Conservation (phyloP, 306 rosid genomes). For the Cicer cuneatum region DNA sequence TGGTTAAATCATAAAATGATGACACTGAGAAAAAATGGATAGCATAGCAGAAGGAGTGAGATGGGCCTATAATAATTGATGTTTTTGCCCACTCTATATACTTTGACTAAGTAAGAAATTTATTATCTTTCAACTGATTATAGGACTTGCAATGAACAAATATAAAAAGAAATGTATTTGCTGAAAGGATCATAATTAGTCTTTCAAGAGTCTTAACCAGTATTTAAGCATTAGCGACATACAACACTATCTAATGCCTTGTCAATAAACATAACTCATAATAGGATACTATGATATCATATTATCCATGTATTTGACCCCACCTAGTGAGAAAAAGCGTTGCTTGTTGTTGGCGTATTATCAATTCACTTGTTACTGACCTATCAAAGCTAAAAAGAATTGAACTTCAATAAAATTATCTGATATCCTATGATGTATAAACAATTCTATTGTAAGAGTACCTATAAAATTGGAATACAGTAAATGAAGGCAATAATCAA, state of each 20-base stretch:
- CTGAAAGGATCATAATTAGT: constrained; percentile 17
- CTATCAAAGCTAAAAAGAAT: constrained; percentile 25
- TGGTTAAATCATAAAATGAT: constrained; percentile 5
- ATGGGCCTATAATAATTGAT: neutral
- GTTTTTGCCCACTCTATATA: neutral
- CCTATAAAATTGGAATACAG: neutral
- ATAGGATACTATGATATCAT: neutral
- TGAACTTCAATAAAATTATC: constrained; percentile 33
- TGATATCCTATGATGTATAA: constrained; percentile 34
- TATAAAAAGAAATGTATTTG: constrained; percentile 28
- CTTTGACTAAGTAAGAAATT: constrained; percentile 9
- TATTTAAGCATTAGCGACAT: constrained; percentile 27
- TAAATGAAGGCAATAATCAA: constrained; percentile 35
- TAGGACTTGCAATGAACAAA: constrained; percentile 5
- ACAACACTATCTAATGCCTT: neutral
- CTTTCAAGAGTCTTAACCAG: constrained; percentile 22
- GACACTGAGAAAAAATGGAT: constrained; percentile 27
- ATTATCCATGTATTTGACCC: neutral
- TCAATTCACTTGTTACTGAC: constrained; percentile 16
- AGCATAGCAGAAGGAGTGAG: constrained; percentile 32
- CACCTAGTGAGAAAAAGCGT: neutral
- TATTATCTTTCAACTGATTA: constrained; percentile 17
- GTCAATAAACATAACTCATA: constrained; percentile 4
- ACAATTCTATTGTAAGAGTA: constrained; percentile 23
- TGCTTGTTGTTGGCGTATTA: neutral